A percentile compares a stretch with the other conserved stretches of the same genome.
Conservation (phyloP, 2,329 filamentous ascomycete species). For the Colletotrichum liriopes region DNA sequence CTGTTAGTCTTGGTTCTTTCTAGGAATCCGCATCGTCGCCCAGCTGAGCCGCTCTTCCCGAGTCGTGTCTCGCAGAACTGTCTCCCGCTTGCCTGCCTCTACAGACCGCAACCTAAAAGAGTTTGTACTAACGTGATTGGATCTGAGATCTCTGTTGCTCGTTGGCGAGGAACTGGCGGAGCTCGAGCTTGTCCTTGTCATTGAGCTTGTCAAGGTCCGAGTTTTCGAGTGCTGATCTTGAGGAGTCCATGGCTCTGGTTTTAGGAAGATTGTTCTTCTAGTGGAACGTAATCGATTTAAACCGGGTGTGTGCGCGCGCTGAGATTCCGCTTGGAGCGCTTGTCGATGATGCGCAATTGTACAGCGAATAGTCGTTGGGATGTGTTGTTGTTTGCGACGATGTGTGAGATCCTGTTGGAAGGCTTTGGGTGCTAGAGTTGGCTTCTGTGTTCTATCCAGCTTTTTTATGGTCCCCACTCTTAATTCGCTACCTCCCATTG, state of each 20-base stretch:
- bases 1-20: neutral
- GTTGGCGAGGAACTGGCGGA: constrained; percentile 87
- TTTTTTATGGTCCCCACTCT: constrained; percentile 25
- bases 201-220: constrained; percentile 82
- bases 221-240: constrained; percentile 60
- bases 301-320: neutral
- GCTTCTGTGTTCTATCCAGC: constrained; percentile 10
- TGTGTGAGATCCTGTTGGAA: neutral
- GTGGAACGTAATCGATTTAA: neutral
- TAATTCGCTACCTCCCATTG: constrained; percentile 3
- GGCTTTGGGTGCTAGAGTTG: neutral
- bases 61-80: neutral
- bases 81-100: neutral
- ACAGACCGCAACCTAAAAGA: constrained; percentile 11
- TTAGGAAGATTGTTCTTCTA: neutral
- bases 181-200: constrained; percentile 87
- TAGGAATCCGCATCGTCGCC: neutral
- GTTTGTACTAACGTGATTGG: constrained; percentile 69
- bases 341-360: neutral
- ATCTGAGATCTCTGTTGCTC: constrained; percentile 87
- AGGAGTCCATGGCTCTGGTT: constrained; percentile 53
- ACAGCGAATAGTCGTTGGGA: neutral
- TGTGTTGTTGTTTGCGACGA: neutral
- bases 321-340: neutral
- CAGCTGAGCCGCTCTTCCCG: neutral